Percentiles rank a stretch among this genome's conserved stretches.
phyloP scores from a whole-genome alignment of 225 moss, liverwort and hornwort genomes.

The Bryoerythrophyllum caledonicum region DNA sequence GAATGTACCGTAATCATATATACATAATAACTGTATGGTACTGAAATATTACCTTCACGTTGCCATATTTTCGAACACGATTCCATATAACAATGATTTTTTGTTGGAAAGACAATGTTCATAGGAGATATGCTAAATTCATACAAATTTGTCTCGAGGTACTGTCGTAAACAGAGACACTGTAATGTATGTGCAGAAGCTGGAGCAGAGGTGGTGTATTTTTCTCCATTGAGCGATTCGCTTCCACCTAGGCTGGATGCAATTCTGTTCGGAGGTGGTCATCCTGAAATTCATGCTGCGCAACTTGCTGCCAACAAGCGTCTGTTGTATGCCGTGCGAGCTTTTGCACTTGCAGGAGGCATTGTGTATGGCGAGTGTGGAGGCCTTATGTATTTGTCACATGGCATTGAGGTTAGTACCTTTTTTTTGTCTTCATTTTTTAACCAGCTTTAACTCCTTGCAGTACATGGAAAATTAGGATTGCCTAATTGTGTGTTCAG shows the following conservation, averaged over 20 bases:
- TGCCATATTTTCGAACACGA: too few relatives aligned
- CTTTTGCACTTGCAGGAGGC: conserved; percentile 63
- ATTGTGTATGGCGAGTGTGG: conserved; percentile 64
- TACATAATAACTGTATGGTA: too few relatives aligned
- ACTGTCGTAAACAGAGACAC: too few relatives aligned
- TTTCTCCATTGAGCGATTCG: conserved; percentile 54
- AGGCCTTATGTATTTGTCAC: conserved; percentile 65
- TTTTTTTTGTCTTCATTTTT: too few relatives aligned
- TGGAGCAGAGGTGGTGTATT: conserved; percentile 60
- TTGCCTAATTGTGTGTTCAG: too few relatives aligned
- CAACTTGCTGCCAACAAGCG: conserved; percentile 55
- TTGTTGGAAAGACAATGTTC: too few relatives aligned
- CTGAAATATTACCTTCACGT: not conserved
- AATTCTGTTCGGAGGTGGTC: conserved; percentile 55
- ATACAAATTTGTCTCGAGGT: too few relatives aligned
- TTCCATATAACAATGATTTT: too few relatives aligned
- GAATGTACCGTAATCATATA: too few relatives aligned
- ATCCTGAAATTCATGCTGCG: conserved; percentile 49
- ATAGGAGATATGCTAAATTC: too few relatives aligned
- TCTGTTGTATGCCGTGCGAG: conserved; percentile 57
- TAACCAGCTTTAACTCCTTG: too few relatives aligned
- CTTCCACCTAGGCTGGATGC: conserved; percentile 64
- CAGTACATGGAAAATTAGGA: too few relatives aligned
- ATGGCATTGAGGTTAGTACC: conserved; percentile 63
- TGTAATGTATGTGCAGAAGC: conserved; percentile 54